phyloP scores from a whole-genome alignment of 805 yeast genomes.

The Cyberlindnera xishuangbannaensis region DNA sequence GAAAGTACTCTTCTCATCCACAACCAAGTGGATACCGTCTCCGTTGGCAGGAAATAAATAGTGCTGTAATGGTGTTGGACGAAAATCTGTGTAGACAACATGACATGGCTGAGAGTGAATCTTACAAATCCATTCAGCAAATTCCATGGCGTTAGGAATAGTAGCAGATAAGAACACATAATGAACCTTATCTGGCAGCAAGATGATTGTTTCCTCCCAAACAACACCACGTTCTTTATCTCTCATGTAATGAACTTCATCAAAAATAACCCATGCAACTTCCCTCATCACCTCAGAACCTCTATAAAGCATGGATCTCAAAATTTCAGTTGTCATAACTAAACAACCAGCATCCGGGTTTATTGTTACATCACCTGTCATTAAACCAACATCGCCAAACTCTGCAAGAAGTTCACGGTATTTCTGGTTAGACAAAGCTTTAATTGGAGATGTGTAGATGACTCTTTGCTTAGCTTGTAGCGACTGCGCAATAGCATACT shows the following conservation, averaged over 20 bases:
- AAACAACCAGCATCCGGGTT: slow-evolving; percentile 98
- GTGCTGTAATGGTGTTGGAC: slow-evolving; percentile 98
- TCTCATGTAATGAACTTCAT: slow-evolving; percentile 98
- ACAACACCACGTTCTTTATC: slow-evolving; percentile 98
- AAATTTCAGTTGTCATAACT: slow-evolving; percentile 98
- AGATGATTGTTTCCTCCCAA: slow-evolving; percentile 97
- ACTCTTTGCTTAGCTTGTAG: slow-evolving; percentile 92
- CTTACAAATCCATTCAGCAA: slow-evolving; percentile 97
- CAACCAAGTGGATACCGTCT: slow-evolving; percentile 95
- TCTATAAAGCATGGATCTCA: slow-evolving; percentile 92
- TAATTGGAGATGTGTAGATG: slow-evolving; percentile 93
- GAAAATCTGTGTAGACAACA: slow-evolving; percentile 96
- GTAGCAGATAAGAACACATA: slow-evolving; percentile 94
- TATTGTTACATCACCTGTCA: slow-evolving; percentile 99
- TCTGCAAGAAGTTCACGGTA: slow-evolving; percentile 87
- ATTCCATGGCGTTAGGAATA: slow-evolving; percentile 96
- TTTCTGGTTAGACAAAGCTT: slow-evolving; percentile 85
- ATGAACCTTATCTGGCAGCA: slow-evolving; percentile 93
- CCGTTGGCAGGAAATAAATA: slow-evolving; percentile 98
- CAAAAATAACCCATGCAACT: slow-evolving; percentile 98
- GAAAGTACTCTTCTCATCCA: slow-evolving; percentile 93
- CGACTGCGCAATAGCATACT: slow-evolving; percentile 94
- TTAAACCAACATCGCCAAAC: slow-evolving; percentile 91
- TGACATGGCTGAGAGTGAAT: slow-evolving; percentile 96
- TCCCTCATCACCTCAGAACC: slow-evolving; percentile 98